Conservation (phyloP, 805 yeast species). For the Clavispora asparagi region DNA sequence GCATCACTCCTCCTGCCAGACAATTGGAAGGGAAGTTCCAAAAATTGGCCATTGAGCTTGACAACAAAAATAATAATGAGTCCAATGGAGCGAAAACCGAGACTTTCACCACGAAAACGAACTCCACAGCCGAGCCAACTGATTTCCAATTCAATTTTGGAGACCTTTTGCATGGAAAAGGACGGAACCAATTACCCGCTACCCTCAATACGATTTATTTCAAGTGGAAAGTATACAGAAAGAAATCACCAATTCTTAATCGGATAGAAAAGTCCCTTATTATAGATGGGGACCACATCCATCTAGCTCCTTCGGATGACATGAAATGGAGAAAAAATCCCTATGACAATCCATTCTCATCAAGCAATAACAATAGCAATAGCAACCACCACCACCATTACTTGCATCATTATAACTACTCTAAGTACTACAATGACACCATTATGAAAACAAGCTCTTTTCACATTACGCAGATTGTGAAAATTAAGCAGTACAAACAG, state of each 20-base stretch:
- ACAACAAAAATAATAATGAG: background rate
- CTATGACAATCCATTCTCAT: constrained; percentile 28
- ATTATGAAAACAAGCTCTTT: constrained; percentile 79
- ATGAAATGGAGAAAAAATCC: constrained; percentile 37
- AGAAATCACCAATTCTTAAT: constrained; percentile 77
- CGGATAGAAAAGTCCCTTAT: constrained; percentile 80
- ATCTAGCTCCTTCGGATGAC: constrained; percentile 81
- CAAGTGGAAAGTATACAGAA: constrained; percentile 83
- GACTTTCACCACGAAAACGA: background rate
- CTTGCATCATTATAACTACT: constrained; percentile 35
- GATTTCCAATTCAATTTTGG: constrained; percentile 2
- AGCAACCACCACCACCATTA: constrained; percentile 29
- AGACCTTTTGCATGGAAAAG: constrained; percentile 8
- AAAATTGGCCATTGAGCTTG: background rate
- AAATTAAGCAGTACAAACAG: constrained; percentile 64
- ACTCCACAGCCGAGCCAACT: background rate
- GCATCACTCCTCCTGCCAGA: constrained; percentile 20
- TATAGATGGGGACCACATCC: constrained; percentile 91
- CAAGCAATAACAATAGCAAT: constrained; percentile 5
- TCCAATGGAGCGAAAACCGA: background rate
- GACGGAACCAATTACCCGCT: constrained; percentile 20
- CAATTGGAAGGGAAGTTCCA: constrained; percentile 17
- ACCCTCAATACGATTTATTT: constrained; percentile 57
- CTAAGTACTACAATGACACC: constrained; percentile 54
- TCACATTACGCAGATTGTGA: constrained; percentile 71